These are phyloP conservation scores for Nigrograna mackinnonii DNA, from an alignment of 2,329 filamentous ascomycete species.

Conservation along the genomic window DNA sequence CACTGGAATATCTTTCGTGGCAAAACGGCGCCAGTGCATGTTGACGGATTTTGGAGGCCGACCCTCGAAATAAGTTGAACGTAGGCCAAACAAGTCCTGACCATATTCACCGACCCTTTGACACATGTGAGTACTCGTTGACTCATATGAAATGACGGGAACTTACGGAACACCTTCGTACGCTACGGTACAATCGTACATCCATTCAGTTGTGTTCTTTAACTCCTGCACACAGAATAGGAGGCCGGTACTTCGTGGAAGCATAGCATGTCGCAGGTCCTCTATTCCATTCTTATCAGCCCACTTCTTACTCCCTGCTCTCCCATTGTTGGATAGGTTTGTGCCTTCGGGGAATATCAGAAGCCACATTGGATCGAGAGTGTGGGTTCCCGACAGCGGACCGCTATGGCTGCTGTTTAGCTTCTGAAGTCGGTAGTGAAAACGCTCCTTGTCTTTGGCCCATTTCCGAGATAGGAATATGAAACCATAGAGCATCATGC, in stretches of 20 bases:
- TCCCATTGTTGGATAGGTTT: slow-evolving; percentile 75
- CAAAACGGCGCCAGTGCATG: slow-evolving; percentile 92
- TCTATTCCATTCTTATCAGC: slow-evolving; percentile 72
- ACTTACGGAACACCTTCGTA: slow-evolving; percentile 93
- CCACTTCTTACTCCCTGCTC: slow-evolving; percentile 71
- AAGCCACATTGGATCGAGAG: slow-evolving; percentile 83
- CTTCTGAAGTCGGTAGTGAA: slow-evolving; percentile 75
- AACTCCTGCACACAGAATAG: slow-evolving; percentile 80
- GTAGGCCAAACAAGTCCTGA: slow-evolving; percentile 84
- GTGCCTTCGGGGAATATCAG: slow-evolving; percentile 88
- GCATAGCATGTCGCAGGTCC: slow-evolving; percentile 71
- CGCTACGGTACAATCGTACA: slow-evolving; percentile 92
- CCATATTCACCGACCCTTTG: slow-evolving; percentile 64
- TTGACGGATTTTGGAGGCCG: slow-evolving; percentile 92
- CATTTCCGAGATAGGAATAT: slow-evolving; percentile 94
- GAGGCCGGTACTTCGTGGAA: slow-evolving; percentile 80
- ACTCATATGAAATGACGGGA: neutral
- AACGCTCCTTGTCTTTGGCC: slow-evolving; percentile 74
- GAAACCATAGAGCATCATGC: slow-evolving; percentile 86
- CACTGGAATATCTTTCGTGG: slow-evolving; percentile 77
- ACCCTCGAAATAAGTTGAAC: slow-evolving; percentile 85
- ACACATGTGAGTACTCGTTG: neutral
- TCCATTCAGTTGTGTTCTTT: slow-evolving; percentile 72
- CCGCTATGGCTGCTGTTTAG: slow-evolving; percentile 57
- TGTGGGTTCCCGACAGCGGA: slow-evolving; percentile 46